These are phyloP conservation scores for Microcera coccophila DNA, from an alignment of 2,329 filamentous ascomycete species.

Conservation along the genomic window DNA sequence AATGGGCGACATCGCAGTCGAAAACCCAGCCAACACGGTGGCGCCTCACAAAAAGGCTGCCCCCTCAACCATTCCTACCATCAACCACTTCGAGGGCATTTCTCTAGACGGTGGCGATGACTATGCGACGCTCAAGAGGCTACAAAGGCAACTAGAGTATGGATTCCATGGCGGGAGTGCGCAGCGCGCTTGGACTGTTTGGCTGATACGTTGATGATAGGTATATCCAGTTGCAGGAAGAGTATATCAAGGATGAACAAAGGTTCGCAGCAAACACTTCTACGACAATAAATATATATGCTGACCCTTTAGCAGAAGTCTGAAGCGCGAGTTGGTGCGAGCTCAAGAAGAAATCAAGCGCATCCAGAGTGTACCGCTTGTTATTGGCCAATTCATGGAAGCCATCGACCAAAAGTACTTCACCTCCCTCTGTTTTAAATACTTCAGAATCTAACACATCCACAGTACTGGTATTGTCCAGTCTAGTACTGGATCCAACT, in stretches of 20 bases:
- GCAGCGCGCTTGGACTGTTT: background rate
- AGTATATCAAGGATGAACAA: conserved; percentile 99
- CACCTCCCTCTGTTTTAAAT: conserved; percentile 2
- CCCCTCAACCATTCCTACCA: conserved; percentile 77
- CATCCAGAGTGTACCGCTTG: conserved; percentile 95
- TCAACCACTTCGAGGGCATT: conserved; percentile 84
- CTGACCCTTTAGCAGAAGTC: conserved; percentile 56
- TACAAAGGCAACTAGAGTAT: conserved; percentile 93
- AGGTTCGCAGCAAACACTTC: conserved; percentile 48
- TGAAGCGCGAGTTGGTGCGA: conserved; percentile 94
- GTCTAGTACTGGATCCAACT: conserved; percentile 97
- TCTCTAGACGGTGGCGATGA: conserved; percentile 81
- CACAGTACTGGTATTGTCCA: conserved; percentile 97
- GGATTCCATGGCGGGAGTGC: conserved; percentile 22
- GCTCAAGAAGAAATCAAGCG: conserved; percentile 99
- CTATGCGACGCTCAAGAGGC: conserved; percentile 92
- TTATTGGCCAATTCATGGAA: conserved; percentile 99
- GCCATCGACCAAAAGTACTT: conserved; percentile 96
- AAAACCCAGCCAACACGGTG: conserved; percentile 70
- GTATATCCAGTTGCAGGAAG: conserved; percentile 96
- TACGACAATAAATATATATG: background rate
- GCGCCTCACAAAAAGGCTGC: conserved; percentile 77
- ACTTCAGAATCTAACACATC: conserved; percentile 7
- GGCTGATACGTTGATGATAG: conserved; percentile 42
- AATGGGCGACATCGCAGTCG: conserved; percentile 86